Percentiles rank a stretch among this genome's conserved stretches.
phyloP scores from a whole-genome alignment of 2,329 filamentous ascomycete species.

The Didymella glomerata region DNA sequence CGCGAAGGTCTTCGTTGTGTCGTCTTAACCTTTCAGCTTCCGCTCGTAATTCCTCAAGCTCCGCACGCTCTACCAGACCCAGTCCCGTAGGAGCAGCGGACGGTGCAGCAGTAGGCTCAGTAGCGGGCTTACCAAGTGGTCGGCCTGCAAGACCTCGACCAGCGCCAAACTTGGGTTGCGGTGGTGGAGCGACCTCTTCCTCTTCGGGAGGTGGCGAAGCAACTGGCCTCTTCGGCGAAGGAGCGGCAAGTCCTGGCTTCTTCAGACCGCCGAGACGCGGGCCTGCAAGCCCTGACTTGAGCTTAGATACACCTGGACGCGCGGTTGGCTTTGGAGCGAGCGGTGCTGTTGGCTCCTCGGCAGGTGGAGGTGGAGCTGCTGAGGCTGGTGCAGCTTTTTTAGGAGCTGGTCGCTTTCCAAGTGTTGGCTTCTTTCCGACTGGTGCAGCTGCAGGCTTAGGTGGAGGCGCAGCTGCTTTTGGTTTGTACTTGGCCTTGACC shows the following conservation, averaged over 20 bases:
- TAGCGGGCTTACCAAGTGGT: slow-evolving; percentile 84
- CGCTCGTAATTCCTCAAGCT: slow-evolving; percentile 85
- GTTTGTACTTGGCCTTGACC: slow-evolving; percentile 90
- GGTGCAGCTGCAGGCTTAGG: slow-evolving; percentile 62
- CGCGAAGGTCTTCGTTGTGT: slow-evolving; percentile 79
- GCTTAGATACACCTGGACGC: slow-evolving; percentile 55
- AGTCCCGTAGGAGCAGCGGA: slow-evolving; percentile 69
- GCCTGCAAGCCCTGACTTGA: slow-evolving; percentile 51
- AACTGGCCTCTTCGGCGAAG: slow-evolving; percentile 54
- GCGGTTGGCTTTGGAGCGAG: slow-evolving; percentile 67
- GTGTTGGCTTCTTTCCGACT: slow-evolving; percentile 46
- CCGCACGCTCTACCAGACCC: slow-evolving; percentile 83
- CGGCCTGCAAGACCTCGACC: slow-evolving; percentile 82
- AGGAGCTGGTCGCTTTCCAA: slow-evolving; percentile 61
- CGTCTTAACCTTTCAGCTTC: slow-evolving; percentile 81
- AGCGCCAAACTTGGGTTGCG: slow-evolving; percentile 67
- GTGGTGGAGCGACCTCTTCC: slow-evolving; percentile 55
- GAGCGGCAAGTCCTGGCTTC: slow-evolving; percentile 52
- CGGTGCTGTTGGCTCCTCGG: slow-evolving; percentile 61
- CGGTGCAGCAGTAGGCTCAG: slow-evolving; percentile 64
- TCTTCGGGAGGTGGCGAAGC: slow-evolving; percentile 57
- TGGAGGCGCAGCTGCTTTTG: slow-evolving; percentile 75
- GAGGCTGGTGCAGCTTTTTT: slow-evolving; percentile 61
- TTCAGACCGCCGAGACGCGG: slow-evolving; percentile 53
- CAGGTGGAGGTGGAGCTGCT: slow-evolving; percentile 49